Base-by-base conservation (phyloP, 352 stramenopile genomes). In the Pythium folliculosum region DNA sequence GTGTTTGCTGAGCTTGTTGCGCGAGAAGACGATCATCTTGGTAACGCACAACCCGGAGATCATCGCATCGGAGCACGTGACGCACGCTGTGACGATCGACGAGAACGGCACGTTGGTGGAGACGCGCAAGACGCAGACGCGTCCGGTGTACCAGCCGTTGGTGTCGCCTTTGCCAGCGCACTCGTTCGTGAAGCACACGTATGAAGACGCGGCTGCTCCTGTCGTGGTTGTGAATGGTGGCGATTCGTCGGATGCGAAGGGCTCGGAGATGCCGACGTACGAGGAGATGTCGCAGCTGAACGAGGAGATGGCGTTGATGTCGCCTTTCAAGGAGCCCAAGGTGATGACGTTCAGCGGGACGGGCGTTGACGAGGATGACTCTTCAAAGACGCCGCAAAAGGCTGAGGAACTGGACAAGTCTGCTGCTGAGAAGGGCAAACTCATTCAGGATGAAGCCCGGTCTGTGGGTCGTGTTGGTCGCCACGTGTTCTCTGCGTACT, bases 371-470 rank as follows among this genome's bases (percentile, higher is more conserved):
- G 27, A 32, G 27, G 27, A 32, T 6, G 27, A 32, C 5, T 32
- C 27, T 32, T 32, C 27, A 32, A 32, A 32, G 27, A 32, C 27
- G 27, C 27, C 5, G 2, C 27, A 2, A 32, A 22, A 16, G 45
- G 43, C 14, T 10, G 48, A 10, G n/a, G 43, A 16, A 2, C 27
- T 32, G 27, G 27, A 32, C 27, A 32, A 32, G 27, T 32, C 27
- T 32, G 27, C 27, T 32, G 27, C 27, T 32, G 27, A 32, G 27
- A 32, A 32, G 27, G 27, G 27, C 27, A 45, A 64, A 45, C 65
- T 98, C 1, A 77, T 97, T 0, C 64, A 91, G 69, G 84, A 92
- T 57, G 84, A 92, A 65, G 81, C 78, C 10, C 98, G 62, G 2
- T 38, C 48, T 22, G 48, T 32, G 19, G 21, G 48, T 27, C 48